These are phyloP conservation scores for Coemansia asiatica DNA, from an alignment of 192 early-diverging fungal species.

Conservation along the genomic window DNA sequence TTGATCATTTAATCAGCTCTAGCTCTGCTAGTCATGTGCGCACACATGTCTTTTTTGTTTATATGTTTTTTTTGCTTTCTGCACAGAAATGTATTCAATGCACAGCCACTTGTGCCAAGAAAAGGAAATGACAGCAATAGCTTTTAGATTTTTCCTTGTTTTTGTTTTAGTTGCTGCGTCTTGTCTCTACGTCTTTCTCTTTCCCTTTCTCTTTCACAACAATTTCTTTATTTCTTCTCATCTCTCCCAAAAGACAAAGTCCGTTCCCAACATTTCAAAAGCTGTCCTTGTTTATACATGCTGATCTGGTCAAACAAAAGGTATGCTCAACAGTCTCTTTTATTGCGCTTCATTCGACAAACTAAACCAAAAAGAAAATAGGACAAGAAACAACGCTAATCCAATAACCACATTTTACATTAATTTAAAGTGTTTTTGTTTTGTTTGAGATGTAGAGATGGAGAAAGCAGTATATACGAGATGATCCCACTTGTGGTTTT, in stretches of 20 bases:
- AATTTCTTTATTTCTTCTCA: neutral
- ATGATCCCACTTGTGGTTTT: neutral
- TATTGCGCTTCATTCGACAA: too few relatives aligned
- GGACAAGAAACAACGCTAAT: too few relatives aligned
- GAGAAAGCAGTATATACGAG: neutral
- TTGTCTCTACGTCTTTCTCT: neutral
- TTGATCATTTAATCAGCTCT: neutral
- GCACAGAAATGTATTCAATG: neutral
- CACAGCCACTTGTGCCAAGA: neutral
- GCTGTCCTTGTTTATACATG: neutral
- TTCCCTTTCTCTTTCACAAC: neutral
- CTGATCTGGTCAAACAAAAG: conserved; percentile 6
- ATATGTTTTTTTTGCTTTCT: neutral
- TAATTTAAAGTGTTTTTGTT: neutral
- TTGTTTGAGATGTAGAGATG: neutral
- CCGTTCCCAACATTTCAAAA: neutral
- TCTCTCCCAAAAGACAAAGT: neutral
- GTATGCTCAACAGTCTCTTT: neutral
- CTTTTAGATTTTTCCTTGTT: neutral
- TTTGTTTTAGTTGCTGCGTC: neutral
- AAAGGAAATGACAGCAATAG: neutral
- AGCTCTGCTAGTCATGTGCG: neutral
- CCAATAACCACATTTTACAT: neutral
- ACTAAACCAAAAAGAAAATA: too few relatives aligned
- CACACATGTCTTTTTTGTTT: neutral